Conservation (phyloP, 495 filamentous ascomycete species). For the Podospora bellae-mahoneyi region DNA sequence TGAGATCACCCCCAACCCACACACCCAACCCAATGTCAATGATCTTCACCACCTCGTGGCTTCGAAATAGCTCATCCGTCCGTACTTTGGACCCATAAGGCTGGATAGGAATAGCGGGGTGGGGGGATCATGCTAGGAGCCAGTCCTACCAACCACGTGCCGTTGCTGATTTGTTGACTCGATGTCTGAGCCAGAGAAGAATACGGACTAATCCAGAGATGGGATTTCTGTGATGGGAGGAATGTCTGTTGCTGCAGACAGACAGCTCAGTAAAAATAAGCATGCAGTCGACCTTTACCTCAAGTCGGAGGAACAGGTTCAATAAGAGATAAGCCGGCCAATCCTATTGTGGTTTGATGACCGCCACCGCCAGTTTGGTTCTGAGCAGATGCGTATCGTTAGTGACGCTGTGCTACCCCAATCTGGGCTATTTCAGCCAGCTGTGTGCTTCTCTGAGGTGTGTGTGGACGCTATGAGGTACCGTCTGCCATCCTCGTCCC, state of each 20-base stretch:
- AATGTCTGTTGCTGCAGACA: background rate
- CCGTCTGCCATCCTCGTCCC: background rate
- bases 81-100: background rate
- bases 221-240: background rate
- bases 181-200: background rate
- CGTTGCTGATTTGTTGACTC: background rate
- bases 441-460: background rate
- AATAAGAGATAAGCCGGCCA: slow-evolving; percentile 15
- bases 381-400: slow-evolving; percentile 10
- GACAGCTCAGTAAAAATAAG: slow-evolving; percentile 10
- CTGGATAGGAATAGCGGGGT: slow-evolving; percentile 3
- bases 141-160: background rate
- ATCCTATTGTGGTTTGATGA: slow-evolving; percentile 11
- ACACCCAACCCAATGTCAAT: background rate
- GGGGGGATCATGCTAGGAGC: background rate
- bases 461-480: background rate
- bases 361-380: slow-evolving; percentile 19
- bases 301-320: background rate
- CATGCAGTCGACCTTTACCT: slow-evolving; percentile 19
- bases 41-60: background rate
- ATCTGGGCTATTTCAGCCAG: background rate
- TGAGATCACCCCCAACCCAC: background rate
- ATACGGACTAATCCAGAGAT: background rate
- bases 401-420: slow-evolving; percentile 18
- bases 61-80: background rate